phyloP scores from a whole-genome alignment of 352 stramenopile genomes.

The Phytopythium helicoides region DNA sequence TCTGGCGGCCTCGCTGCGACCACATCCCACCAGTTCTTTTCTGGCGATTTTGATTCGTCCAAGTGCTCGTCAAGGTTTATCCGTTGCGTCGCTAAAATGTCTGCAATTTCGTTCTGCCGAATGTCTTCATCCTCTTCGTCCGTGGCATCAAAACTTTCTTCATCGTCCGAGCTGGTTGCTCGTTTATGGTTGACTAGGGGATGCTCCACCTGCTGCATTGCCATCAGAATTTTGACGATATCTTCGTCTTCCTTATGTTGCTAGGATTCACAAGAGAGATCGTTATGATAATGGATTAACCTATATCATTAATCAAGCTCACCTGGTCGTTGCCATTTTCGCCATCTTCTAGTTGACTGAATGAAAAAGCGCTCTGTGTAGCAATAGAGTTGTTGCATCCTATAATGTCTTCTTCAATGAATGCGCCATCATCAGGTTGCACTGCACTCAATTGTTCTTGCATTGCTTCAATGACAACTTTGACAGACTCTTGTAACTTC shows the following conservation, averaged over 20 bases:
- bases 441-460: slow-evolving; percentile 14
- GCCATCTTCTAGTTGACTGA: slow-evolving; percentile 37
- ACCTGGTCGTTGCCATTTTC: slow-evolving; percentile 16
- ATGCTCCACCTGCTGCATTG: slow-evolving; percentile 39
- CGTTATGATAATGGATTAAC: neutral
- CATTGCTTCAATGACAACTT: slow-evolving; percentile 51
- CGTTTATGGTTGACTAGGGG: slow-evolving; percentile 13
- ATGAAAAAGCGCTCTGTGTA: slow-evolving; percentile 44
- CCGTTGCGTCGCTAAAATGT: slow-evolving; percentile 68
- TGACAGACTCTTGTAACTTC: slow-evolving; percentile 70
- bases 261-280: neutral
- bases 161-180: slow-evolving; percentile 13
- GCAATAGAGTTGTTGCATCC: slow-evolving; percentile 45
- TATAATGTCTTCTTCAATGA: slow-evolving; percentile 19
- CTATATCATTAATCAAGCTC: slow-evolving; percentile 6
- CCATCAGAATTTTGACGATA: slow-evolving; percentile 45
- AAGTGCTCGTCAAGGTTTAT: slow-evolving; percentile 6
- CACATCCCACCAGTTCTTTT: slow-evolving; percentile 54
- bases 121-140: slow-evolving; percentile 18
- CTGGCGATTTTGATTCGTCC: slow-evolving; percentile 7
- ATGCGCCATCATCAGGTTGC: slow-evolving; percentile 8
- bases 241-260: slow-evolving; percentile 38
- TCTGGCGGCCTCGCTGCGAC: slow-evolving; percentile 27
- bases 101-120: slow-evolving; percentile 46
- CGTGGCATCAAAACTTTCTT: slow-evolving; percentile 18